Evolutionary conservation across 2,329 filamentous ascomycete species (phyloP).

Genomic region (Didymella pinodella): DNA sequence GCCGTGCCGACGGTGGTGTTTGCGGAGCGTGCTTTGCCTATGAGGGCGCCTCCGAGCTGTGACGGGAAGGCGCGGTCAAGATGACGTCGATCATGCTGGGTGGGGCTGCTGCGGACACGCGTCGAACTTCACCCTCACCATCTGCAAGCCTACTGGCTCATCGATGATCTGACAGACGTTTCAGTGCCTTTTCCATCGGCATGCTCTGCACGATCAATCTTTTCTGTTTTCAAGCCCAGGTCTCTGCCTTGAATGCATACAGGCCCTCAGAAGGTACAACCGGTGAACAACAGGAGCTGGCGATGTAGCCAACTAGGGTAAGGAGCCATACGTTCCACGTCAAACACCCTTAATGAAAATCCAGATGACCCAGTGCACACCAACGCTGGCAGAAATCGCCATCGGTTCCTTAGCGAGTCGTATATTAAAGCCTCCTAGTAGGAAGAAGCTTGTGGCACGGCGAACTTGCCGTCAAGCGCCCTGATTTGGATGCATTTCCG

Average conservation of each 20-base stretch:
- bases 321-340: too few species aligned
- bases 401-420: too few species aligned
- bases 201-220: too few species aligned
- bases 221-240: too few species aligned
- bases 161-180: not conserved
- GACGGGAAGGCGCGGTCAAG: not conserved
- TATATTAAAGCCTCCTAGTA: not conserved
- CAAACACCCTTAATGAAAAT: too few species aligned
- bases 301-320: too few species aligned
- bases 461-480: not conserved
- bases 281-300: too few species aligned
- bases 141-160: not conserved
- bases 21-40: conserved; percentile 5
- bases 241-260: too few species aligned
- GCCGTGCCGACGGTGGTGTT: conserved; percentile 20
- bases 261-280: too few species aligned
- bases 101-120: conserved; percentile 2
- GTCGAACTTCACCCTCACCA: conserved; percentile 5
- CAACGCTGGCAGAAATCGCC: too few species aligned
- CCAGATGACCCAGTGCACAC: too few species aligned
- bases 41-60: conserved; percentile 7
- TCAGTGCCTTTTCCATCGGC: too few species aligned
- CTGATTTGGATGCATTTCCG: not conserved
- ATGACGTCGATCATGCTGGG: conserved; percentile 14
- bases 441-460: not conserved